Evolutionary conservation across 1,284 basidiomycete genomes (phyloP), one percentile per base, ranked within the genome.

Genomic region (Puccinia horiana): DNA sequence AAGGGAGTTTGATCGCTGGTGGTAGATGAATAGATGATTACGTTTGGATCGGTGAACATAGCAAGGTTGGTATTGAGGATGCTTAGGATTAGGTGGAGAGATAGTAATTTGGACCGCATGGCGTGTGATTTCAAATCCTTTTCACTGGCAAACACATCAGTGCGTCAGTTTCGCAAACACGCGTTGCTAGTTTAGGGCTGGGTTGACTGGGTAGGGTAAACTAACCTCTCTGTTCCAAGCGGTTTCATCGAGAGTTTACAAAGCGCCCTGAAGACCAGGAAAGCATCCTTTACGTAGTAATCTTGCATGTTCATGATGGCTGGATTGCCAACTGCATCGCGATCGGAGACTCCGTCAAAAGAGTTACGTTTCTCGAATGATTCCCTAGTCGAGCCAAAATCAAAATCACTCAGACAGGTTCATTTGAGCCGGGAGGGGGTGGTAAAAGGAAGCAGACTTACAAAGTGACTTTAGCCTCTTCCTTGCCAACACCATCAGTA

Each of bases 201-300:
- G 54, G 23, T 65, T 18, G 9, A 44, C 26, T 69, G 8, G 65
- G 23, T 23, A 6, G 26, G 67, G 18, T 73, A 69, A 4, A 35
- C 35, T 83, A 82, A 94, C 95, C 93, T 96, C 87, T 98, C 96
- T 4, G 90, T 92, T 83, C 94, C 93, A 63, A 98, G 88, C 23
- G 95, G 93, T 87, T 97, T 98, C 95, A 98, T 97, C n/a, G 94
- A 95, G 83, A 98, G 89, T 87, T 98, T 98, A 89, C 96, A 98
- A 44, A 98, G 88, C 0, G 96, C 94, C 73, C 96, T 90, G 88
- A 98, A 96, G 32, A 98, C 95, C 83, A 98, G 90, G 88, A 97
- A 98, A 0, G 96, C 95, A 86, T 98, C 96, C 87, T 98, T 98
- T 86, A 96, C 90, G 87, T 95, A 95, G 72, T 96, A 88, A 85